Conservation (phyloP, 2,329 filamentous ascomycete species). For the Epichloe sylvatica region DNA sequence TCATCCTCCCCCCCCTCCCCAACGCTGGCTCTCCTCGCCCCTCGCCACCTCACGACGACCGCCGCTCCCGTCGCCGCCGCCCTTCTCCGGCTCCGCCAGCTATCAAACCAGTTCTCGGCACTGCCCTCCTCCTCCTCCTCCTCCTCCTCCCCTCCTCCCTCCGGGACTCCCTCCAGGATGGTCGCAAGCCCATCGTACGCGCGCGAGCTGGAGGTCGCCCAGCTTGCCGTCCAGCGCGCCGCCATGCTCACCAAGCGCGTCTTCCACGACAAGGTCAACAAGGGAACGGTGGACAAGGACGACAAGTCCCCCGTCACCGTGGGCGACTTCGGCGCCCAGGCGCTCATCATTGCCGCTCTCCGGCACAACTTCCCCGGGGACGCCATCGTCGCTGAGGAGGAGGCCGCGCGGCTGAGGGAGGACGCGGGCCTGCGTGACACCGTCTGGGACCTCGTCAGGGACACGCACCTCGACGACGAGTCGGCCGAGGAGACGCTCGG, state of each 20-base stretch:
- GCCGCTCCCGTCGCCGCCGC: conserved; percentile 3
- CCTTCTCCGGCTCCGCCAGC: conserved; percentile 11
- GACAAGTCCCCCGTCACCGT: conserved; percentile 96
- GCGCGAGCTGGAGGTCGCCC: conserved; percentile 68
- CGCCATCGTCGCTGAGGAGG: conserved; percentile 89
- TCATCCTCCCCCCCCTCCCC: too few species aligned
- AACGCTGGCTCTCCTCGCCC: conserved; percentile 14
- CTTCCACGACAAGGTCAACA: conserved; percentile 76
- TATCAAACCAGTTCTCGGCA: neutral
- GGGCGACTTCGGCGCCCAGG: conserved; percentile 94
- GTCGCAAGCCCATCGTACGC: conserved; percentile 39
- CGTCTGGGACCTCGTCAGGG: conserved; percentile 72
- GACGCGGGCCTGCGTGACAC: conserved; percentile 51
- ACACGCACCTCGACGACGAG: conserved; percentile 48
- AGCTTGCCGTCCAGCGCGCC: conserved; percentile 76
- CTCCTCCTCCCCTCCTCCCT: too few species aligned
- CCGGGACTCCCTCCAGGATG: neutral
- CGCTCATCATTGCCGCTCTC: conserved; percentile 84
- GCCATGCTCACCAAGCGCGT: conserved; percentile 39
- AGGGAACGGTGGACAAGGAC: conserved; percentile 80
- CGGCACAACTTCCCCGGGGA: conserved; percentile 81
- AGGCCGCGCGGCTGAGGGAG: conserved; percentile 64
- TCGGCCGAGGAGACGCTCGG: conserved; percentile 44
- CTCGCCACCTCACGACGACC: conserved; percentile 9
- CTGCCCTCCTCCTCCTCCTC: too few species aligned